phyloP scores from a whole-genome alignment of 2,329 filamentous ascomycete genomes.

The Sphaerulina musiva region DNA sequence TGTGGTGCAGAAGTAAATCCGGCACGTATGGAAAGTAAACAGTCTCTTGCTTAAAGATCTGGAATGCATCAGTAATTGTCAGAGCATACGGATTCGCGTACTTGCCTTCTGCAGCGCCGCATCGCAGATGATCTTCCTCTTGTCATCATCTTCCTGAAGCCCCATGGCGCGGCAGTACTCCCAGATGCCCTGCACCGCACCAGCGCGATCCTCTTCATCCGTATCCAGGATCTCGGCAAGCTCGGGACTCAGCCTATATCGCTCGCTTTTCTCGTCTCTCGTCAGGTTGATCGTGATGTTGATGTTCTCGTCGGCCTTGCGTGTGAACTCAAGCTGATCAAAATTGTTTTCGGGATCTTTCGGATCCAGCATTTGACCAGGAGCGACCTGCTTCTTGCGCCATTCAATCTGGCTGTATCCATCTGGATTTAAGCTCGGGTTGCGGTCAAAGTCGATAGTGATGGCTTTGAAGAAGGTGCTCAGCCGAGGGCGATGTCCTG shows the following conservation, averaged over 20 bases:
- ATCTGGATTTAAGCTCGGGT: constrained; percentile 59
- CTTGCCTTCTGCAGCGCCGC: constrained; percentile 69
- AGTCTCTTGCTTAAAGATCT: constrained; percentile 66
- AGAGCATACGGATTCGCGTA: constrained; percentile 11
- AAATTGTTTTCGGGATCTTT: constrained; percentile 68
- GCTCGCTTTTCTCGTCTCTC: constrained; percentile 77
- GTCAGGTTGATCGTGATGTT: constrained; percentile 84
- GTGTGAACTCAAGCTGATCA: constrained; percentile 84
- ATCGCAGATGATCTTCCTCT: constrained; percentile 86
- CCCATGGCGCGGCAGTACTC: constrained; percentile 84
- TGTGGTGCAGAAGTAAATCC: constrained; percentile 64
- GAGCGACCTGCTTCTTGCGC: constrained; percentile 62
- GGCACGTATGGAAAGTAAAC: constrained; percentile 82
- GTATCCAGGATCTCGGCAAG: constrained; percentile 81
- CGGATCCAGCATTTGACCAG: constrained; percentile 41
- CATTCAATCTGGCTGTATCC: constrained; percentile 66
- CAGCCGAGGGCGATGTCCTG: constrained; percentile 51
- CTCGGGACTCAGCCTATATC: constrained; percentile 70
- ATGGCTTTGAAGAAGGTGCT: constrained; percentile 80
- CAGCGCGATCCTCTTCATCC: constrained; percentile 76
- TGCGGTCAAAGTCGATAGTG: constrained; percentile 54
- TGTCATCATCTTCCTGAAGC: constrained; percentile 90
- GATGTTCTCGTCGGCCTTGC: constrained; percentile 83
- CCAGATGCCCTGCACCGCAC: constrained; percentile 87
- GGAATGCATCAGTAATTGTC: constrained; percentile 12